Percentiles rank a stretch among this genome's conserved stretches.
Evolutionary conservation across 371 early-diverging fungal genomes (phyloP).

Genomic region (Rhizopus sp.): DNA sequence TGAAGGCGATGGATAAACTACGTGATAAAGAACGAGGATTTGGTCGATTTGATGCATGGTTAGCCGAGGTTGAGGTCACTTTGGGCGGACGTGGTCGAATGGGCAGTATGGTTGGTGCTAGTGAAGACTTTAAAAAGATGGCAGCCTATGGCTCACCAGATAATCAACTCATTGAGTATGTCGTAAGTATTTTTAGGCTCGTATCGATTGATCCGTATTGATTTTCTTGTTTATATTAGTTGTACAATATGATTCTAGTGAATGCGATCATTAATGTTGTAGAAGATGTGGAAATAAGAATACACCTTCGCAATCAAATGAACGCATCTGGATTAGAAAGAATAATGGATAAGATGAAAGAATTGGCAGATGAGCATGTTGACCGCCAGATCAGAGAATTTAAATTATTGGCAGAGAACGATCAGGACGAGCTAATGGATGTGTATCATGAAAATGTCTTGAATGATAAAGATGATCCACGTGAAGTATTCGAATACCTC

Average conservation of each 20-base stretch:
- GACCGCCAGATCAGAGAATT: constrained; percentile 77
- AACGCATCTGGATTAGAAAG: constrained; percentile 72
- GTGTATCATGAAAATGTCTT: constrained; percentile 74
- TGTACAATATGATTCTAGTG: constrained; percentile 81
- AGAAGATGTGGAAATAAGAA: constrained; percentile 76
- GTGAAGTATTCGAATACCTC: constrained; percentile 79
- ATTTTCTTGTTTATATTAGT: constrained; percentile 19
- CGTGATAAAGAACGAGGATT: constrained; percentile 56
- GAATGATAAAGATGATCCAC: constrained; percentile 78
- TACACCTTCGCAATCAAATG: constrained; percentile 79
- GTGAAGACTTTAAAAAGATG: constrained; percentile 71
- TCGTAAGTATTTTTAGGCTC: constrained; percentile 33
- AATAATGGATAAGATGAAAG: constrained; percentile 73
- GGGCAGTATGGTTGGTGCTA: constrained; percentile 83
- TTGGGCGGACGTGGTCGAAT: constrained; percentile 82
- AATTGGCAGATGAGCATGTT: constrained; percentile 67
- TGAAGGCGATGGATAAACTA: constrained; percentile 69
- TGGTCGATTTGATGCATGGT: constrained; percentile 83
- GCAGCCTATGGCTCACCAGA: constrained; percentile 65
- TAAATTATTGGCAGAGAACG: constrained; percentile 72
- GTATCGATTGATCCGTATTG: neutral
- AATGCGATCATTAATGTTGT: constrained; percentile 83
- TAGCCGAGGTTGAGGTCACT: constrained; percentile 68
- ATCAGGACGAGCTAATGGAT: constrained; percentile 79
- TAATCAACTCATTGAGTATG: constrained; percentile 76